Evolutionary conservation across 1,284 basidiomycete species (phyloP).

Genomic region (Anthracocystis walkeri): DNA sequence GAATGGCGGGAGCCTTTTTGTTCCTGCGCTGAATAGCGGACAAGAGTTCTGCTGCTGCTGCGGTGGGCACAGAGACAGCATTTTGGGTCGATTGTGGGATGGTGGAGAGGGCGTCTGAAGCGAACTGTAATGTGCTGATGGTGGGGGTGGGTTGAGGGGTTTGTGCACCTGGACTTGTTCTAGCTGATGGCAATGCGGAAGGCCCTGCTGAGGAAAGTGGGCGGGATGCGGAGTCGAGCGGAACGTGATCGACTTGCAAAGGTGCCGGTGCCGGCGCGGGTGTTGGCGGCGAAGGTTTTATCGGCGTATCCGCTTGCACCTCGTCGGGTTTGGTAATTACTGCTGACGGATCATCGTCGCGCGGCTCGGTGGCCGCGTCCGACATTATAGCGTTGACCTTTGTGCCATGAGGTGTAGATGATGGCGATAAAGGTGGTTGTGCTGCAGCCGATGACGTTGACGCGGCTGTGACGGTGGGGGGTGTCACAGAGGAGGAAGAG

Average conservation of each 20-base stretch:
- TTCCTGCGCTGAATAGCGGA: constrained; percentile 24
- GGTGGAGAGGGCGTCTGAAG: constrained; percentile 37
- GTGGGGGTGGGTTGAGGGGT: constrained; percentile 26
- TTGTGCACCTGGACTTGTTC: constrained; percentile 23
- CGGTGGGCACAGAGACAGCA: constrained; percentile 11
- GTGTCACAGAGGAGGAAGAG: not conserved
- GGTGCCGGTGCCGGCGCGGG: not conserved
- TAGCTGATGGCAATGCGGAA: constrained; percentile 16
- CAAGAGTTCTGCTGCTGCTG: constrained; percentile 34
- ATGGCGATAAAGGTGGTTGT: not conserved
- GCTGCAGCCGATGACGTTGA: constrained; percentile 3
- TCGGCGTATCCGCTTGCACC: not conserved
- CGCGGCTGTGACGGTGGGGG: not conserved
- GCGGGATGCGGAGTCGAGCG: not conserved
- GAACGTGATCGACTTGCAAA: not conserved
- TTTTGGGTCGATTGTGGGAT: constrained; percentile 6
- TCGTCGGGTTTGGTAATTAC: not conserved
- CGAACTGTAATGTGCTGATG: constrained; percentile 35
- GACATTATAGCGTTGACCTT: constrained; percentile 20
- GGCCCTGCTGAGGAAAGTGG: constrained; percentile 12
- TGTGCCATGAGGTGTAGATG: constrained; percentile 21
- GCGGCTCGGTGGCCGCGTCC: constrained; percentile 34
- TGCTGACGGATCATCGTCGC: constrained; percentile 22
- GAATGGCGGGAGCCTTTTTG: constrained; percentile 43
- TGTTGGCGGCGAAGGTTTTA: not conserved